Conservation (phyloP, 306 rosid species). For the Vigna unguiculata region DNA sequence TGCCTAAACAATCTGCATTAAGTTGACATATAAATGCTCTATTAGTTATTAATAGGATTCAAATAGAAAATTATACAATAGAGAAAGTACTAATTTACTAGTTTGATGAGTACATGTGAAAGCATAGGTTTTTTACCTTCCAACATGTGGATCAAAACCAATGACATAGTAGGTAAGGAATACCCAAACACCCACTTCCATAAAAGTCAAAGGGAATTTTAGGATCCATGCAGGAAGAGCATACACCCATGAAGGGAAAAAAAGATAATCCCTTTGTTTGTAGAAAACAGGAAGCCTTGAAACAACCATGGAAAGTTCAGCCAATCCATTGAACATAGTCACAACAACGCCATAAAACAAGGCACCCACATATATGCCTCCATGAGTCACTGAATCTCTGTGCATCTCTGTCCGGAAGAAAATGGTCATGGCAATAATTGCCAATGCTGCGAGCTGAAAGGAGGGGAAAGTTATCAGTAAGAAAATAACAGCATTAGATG, state of each 20-base stretch:
- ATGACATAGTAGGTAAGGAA: slow-evolving; percentile 67
- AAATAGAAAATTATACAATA: neutral
- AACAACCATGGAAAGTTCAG: slow-evolving; percentile 65
- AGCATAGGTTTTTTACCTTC: slow-evolving; percentile 47
- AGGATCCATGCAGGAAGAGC: slow-evolving; percentile 72
- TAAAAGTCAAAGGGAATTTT: slow-evolving; percentile 56
- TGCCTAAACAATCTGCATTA: slow-evolving; percentile 64
- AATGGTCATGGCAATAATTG: slow-evolving; percentile 62
- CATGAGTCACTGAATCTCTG: slow-evolving; percentile 56
- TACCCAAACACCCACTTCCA: slow-evolving; percentile 66
- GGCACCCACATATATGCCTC: slow-evolving; percentile 61
- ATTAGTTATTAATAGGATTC: neutral
- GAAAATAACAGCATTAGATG: neutral
- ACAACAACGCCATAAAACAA: slow-evolving; percentile 56
- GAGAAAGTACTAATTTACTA: neutral
- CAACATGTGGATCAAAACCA: slow-evolving; percentile 69
- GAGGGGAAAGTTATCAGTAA: neutral
- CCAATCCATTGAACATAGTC: slow-evolving; percentile 63
- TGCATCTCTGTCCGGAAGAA: slow-evolving; percentile 70
- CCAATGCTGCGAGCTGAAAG: slow-evolving; percentile 52
- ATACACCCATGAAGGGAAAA: slow-evolving; percentile 70
- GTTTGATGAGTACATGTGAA: neutral
- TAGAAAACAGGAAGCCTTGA: slow-evolving; percentile 68
- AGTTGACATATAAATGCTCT: neutral
- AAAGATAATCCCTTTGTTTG: slow-evolving; percentile 66